phyloP scores from a whole-genome alignment of 2,329 filamentous ascomycete species.

The Penicillium hordei region DNA sequence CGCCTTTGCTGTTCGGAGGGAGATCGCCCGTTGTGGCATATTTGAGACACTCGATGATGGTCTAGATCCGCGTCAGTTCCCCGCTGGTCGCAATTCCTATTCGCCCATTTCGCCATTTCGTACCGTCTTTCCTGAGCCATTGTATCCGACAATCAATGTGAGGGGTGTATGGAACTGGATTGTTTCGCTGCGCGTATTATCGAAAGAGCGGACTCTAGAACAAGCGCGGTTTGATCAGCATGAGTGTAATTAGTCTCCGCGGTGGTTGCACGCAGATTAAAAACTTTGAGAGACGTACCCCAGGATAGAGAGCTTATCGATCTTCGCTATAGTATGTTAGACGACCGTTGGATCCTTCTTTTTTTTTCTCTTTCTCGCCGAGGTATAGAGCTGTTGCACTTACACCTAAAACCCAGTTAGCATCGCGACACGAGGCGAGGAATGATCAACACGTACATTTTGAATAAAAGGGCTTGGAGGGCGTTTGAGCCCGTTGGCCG shows the following conservation, averaged over 20 bases:
- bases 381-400: slow-evolving; percentile 16
- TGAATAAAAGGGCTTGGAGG: not conserved
- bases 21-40: slow-evolving; percentile 95
- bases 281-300: slow-evolving; percentile 51
- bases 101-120: slow-evolving; percentile 12
- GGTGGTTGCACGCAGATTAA: not conserved
- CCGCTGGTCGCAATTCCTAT: not conserved
- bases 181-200: slow-evolving; percentile 68
- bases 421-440: slow-evolving; percentile 5
- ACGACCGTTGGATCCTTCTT: slow-evolving; percentile 1
- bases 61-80: slow-evolving; percentile 46
- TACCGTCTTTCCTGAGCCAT: slow-evolving; percentile 93
- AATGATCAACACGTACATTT: slow-evolving; percentile 20
- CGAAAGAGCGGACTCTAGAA: slow-evolving; percentile 75
- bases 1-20: slow-evolving; percentile 83
- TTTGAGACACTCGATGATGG: slow-evolving; percentile 97
- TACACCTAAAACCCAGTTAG: slow-evolving; percentile 33
- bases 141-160: slow-evolving; percentile 94
- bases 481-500: not conserved
- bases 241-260: not conserved
- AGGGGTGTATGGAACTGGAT: slow-evolving; percentile 88
- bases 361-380: not conserved
- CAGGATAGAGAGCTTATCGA: slow-evolving; percentile 84
- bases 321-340: slow-evolving; percentile 59
- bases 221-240: slow-evolving; percentile 3